Evolutionary conservation across 805 yeast genomes (phyloP).

Genomic region (Diddensiella santjacobensis): DNA sequence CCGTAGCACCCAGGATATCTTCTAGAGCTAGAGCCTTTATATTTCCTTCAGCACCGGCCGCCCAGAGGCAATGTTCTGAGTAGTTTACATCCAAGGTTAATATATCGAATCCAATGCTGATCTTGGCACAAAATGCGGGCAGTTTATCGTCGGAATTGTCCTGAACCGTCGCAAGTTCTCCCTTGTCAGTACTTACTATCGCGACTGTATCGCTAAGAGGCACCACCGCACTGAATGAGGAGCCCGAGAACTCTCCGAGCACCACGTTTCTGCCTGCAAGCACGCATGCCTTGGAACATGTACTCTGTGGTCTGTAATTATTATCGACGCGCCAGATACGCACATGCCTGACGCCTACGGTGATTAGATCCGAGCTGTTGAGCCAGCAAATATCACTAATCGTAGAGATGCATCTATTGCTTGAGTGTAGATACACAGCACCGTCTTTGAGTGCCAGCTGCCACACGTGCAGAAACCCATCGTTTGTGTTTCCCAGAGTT

Average conservation of each 20-base stretch:
- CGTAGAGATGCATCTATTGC: conserved; percentile 60
- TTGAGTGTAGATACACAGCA: conserved; percentile 39
- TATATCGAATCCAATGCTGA: conserved; percentile 20
- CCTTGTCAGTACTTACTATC: conserved; percentile 27
- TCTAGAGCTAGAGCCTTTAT: neutral
- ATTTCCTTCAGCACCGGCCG: conserved; percentile 9
- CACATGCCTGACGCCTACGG: conserved; percentile 58
- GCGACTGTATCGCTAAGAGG: conserved; percentile 33
- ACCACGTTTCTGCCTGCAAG: conserved; percentile 59
- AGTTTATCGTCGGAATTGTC: conserved; percentile 7
- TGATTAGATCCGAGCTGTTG: conserved; percentile 44
- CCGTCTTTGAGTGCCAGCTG: conserved; percentile 32
- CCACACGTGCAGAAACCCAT: conserved; percentile 68
- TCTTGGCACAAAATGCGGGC: conserved; percentile 17
- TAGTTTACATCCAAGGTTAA: conserved; percentile 23
- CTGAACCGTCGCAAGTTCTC: conserved; percentile 25
- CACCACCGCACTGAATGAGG: conserved; percentile 46
- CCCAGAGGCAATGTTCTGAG: conserved; percentile 43
- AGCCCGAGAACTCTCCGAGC: conserved; percentile 46
- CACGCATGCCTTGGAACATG: conserved; percentile 27
- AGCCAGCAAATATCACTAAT: conserved; percentile 57
- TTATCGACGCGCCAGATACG: conserved; percentile 52
- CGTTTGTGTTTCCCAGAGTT: conserved; percentile 64
- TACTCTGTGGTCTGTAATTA: neutral
- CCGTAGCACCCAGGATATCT: neutral